Percentiles rank a stretch among this genome's conserved stretches.
Conservation (phyloP, 495 filamentous ascomycete genomes). For the Penicillium chermesinum region DNA sequence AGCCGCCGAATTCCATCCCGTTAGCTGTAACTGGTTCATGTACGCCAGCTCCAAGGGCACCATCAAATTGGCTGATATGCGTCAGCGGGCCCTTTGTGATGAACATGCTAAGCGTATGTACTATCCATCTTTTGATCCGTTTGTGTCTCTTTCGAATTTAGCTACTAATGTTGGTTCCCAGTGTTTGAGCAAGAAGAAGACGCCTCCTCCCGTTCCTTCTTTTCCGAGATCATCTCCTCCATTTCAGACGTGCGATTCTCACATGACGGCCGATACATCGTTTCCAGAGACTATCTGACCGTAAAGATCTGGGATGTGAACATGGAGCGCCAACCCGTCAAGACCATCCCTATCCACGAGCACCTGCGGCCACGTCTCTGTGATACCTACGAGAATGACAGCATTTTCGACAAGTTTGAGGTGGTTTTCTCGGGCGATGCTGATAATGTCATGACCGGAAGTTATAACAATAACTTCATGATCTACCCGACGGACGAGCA, state of each 20-base stretch:
- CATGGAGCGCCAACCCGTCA: conserved; percentile 94
- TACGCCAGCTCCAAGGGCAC: conserved; percentile 99
- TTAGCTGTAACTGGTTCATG: conserved; percentile 99
- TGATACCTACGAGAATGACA: conserved; percentile 98
- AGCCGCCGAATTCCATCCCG: conserved; percentile 93
- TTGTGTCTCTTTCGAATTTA: no score
- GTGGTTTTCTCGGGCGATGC: conserved; percentile 98
- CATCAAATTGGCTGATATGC: conserved; percentile 98
- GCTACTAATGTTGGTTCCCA: conserved; percentile 32
- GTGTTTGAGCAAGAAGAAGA: conserved; percentile 99
- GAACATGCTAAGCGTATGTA: conserved; percentile 87
- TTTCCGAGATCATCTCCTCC: conserved; percentile 98
- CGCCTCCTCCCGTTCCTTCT: conserved; percentile 97
- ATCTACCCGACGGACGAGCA: conserved; percentile 96
- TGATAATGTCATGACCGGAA: conserved; percentile 98
- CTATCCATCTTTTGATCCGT: neutral
- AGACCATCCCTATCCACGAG: conserved; percentile 98
- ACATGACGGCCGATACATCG: conserved; percentile 90
- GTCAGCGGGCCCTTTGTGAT: conserved; percentile 92
- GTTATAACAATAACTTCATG: conserved; percentile 99
- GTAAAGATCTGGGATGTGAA: conserved; percentile 99
- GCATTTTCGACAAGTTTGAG: conserved; percentile 99
- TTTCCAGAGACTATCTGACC: conserved; percentile 95
- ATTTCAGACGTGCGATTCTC: conserved; percentile 99
- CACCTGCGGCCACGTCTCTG: conserved; percentile 91